Conservation (phyloP, 2,329 filamentous ascomycete genomes). For the Verticillium tricorpus region DNA sequence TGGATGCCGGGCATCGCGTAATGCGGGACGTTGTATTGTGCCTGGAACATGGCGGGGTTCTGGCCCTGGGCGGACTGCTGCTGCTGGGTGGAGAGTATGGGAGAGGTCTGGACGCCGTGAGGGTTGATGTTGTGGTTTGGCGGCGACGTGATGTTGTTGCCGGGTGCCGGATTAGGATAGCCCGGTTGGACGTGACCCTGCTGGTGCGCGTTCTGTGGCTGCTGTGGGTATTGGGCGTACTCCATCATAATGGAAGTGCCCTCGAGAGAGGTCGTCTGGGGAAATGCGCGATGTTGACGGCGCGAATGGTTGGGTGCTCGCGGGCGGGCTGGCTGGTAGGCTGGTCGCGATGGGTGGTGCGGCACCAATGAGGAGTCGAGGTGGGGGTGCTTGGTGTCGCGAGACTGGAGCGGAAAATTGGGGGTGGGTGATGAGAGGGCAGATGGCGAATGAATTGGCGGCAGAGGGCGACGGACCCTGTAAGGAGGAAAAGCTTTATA, state of each 20-base stretch:
- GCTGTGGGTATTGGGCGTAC: slow-evolving; percentile 69
- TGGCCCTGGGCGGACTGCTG: slow-evolving; percentile 62
- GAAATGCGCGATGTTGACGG: slow-evolving; percentile 16
- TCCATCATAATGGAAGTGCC: slow-evolving; percentile 56
- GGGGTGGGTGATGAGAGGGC: background rate
- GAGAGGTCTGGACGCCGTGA: slow-evolving; percentile 68
- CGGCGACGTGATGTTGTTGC: slow-evolving; percentile 66
- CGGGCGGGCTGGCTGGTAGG: background rate
- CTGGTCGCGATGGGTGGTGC: background rate
- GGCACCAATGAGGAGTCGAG: slow-evolving; percentile 2
- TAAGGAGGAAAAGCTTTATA: slow-evolving; percentile 20
- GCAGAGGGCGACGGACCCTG: slow-evolving; percentile 13
- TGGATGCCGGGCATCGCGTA: slow-evolving; percentile 82
- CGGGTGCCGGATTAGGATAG: slow-evolving; percentile 54
- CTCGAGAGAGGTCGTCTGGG: slow-evolving; percentile 1
- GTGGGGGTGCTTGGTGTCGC: background rate
- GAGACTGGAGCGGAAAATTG: background rate
- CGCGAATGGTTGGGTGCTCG: background rate
- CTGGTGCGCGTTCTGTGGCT: slow-evolving; percentile 61
- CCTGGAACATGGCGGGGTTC: slow-evolving; percentile 74
- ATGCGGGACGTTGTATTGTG: slow-evolving; percentile 71
- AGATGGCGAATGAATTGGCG: slow-evolving; percentile 11
- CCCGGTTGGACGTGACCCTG: slow-evolving; percentile 52
- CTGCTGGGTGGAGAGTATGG: slow-evolving; percentile 78
- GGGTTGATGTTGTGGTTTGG: slow-evolving; percentile 65